phyloP scores from a whole-genome alignment of 1,139 yeast genomes.

The Yamadazyma diospyri region DNA sequence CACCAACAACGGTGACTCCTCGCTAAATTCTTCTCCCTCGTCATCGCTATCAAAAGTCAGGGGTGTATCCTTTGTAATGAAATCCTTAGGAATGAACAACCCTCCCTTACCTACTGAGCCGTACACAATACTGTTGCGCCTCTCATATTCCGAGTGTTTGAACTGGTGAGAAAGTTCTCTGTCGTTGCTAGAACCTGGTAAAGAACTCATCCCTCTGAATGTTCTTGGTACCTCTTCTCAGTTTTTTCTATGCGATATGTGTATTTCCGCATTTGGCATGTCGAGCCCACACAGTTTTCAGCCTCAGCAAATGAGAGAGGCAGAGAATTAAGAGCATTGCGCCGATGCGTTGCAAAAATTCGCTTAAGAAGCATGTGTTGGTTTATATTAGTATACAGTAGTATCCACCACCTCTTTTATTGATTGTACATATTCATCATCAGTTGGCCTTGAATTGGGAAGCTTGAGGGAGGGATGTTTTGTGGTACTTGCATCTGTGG shows the following conservation, averaged over 20 bases:
- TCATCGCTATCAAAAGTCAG: conserved; percentile 11
- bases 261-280: background rate
- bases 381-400: too few relatives aligned
- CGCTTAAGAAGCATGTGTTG: too few relatives aligned
- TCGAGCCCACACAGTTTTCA: too few relatives aligned
- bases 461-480: conserved; percentile 4
- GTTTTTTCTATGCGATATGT: too few relatives aligned
- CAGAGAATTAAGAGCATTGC: too few relatives aligned
- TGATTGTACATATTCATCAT: conserved; percentile 9
- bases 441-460: conserved; percentile 6
- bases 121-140: conserved; percentile 51
- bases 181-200: conserved; percentile 3
- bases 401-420: background rate
- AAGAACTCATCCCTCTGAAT: conserved; percentile 1
- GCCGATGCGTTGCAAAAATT: too few relatives aligned
- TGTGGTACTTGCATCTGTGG: conserved; percentile 3
- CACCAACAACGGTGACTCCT: conserved; percentile 12
- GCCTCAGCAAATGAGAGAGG: too few relatives aligned
- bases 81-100: conserved; percentile 49
- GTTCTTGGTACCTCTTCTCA: background rate
- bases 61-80: conserved; percentile 19
- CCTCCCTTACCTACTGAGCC: conserved; percentile 57
- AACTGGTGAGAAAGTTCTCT: conserved; percentile 32
- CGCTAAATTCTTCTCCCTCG: conserved; percentile 12
- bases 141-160: conserved; percentile 43